These are phyloP conservation scores for Scheffersomyces cryptocercus DNA, from an alignment of 1,139 yeast genomes.

Conservation along the genomic window DNA sequence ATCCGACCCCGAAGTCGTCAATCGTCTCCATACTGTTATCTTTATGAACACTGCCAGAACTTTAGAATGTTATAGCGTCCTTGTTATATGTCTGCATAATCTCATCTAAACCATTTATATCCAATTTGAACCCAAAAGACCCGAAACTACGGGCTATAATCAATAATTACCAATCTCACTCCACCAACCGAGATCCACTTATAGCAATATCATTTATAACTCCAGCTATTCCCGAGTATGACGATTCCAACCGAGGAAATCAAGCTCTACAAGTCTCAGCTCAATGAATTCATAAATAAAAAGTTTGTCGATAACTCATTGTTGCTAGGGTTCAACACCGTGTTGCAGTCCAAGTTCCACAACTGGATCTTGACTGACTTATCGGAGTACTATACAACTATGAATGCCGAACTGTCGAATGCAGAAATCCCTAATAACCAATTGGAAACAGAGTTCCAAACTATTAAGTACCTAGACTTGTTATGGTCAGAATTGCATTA, in stretches of 20 bases:
- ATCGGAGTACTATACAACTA: conserved; percentile 18
- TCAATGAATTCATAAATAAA: conserved; percentile 28
- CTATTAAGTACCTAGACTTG: conserved; percentile 41
- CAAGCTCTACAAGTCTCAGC: conserved; percentile 25
- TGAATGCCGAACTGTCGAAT: conserved; percentile 7
- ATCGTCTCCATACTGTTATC: too few species aligned
- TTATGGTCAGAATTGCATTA: conserved; percentile 66
- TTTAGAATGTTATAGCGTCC: too few species aligned
- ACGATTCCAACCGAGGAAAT: conserved; percentile 20
- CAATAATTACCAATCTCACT: too few species aligned
- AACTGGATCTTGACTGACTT: conserved; percentile 40
- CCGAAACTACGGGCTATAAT: too few species aligned
- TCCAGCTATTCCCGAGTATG: background rate
- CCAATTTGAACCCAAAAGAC: too few species aligned
- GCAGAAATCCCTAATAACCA: conserved; percentile 13
- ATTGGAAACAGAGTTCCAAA: conserved; percentile 26
- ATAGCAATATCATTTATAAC: background rate
- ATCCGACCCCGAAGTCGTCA: too few species aligned
- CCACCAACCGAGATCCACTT: too few species aligned
- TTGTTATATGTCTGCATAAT: too few species aligned
- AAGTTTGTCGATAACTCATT: conserved; percentile 45
- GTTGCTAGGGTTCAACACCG: conserved; percentile 44
- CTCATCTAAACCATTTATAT: too few species aligned
- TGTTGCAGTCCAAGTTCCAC: conserved; percentile 44
- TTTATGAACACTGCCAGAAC: too few species aligned